Percentiles rank a stretch among this genome's conserved stretches.
phyloP scores from a whole-genome alignment of 371 early-diverging fungal genomes.

The Entomophthora muscae region DNA sequence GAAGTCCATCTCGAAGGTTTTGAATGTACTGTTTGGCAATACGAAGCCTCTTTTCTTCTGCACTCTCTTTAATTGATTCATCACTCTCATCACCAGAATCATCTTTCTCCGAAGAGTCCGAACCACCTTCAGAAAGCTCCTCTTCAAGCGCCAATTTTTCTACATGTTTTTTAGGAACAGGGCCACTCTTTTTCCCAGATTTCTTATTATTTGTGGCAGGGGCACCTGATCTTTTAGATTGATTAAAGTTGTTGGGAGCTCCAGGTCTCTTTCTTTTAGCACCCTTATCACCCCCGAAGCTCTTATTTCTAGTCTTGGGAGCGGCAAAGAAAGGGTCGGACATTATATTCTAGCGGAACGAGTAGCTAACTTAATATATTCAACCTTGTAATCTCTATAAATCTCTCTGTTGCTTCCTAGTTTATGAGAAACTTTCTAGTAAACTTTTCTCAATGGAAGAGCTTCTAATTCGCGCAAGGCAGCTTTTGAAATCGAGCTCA shows the following conservation, averaged over 20 bases:
- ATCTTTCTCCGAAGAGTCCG: not conserved
- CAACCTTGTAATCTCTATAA: too few species aligned
- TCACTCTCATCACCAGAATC: slow-evolving; percentile 33
- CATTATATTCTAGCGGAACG: not conserved
- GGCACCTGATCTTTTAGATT: not conserved
- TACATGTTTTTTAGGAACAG: not conserved
- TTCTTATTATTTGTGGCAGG: not conserved
- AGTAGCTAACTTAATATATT: too few species aligned
- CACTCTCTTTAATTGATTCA: slow-evolving; percentile 54
- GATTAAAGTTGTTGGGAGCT: not conserved
- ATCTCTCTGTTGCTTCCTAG: too few species aligned
- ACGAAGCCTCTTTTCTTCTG: slow-evolving; percentile 80
- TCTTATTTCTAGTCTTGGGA: not conserved
- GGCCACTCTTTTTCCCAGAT: not conserved
- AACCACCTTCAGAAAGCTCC: not conserved
- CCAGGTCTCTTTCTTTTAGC: not conserved
- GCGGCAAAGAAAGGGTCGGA: not conserved
- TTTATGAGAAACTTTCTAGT: too few species aligned
- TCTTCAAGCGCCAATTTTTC: not conserved
- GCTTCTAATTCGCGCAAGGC: too few species aligned
- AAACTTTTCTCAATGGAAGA: too few species aligned
- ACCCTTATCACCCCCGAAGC: not conserved
- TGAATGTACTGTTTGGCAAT: slow-evolving; percentile 80
- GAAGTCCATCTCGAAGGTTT: slow-evolving; percentile 28
- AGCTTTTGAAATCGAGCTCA: too few species aligned